Percentiles rank a stretch among this genome's conserved stretches.
phyloP scores from a whole-genome alignment of 2,329 filamentous ascomycete genomes.

The Aspergillus eucalypticola region DNA sequence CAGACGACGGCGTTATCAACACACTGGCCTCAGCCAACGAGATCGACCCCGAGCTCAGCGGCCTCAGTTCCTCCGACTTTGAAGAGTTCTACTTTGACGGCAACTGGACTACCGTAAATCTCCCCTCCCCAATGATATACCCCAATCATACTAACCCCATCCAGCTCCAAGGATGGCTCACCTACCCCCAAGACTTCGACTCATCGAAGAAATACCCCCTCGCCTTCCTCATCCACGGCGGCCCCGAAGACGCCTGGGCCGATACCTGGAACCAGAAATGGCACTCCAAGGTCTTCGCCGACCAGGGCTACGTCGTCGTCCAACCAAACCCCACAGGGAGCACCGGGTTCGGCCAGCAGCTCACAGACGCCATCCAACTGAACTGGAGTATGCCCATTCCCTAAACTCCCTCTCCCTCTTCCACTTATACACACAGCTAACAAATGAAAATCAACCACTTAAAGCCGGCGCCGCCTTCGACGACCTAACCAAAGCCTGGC shows the following conservation, averaged over 20 bases:
- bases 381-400: slow-evolving; percentile 65
- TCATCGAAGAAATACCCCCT: slow-evolving; percentile 73
- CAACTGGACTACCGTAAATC: slow-evolving; percentile 37
- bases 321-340: slow-evolving; percentile 81
- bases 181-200: slow-evolving; percentile 61
- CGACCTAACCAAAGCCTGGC: slow-evolving; percentile 76
- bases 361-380: slow-evolving; percentile 73
- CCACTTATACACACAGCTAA: not conserved
- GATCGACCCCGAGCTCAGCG: slow-evolving; percentile 41
- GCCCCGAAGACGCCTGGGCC: slow-evolving; percentile 74
- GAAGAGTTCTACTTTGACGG: slow-evolving; percentile 42
- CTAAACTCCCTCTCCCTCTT: too few relatives aligned
- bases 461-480: slow-evolving; percentile 63
- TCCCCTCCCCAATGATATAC: not conserved
- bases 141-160: slow-evolving; percentile 9
- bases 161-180: slow-evolving; percentile 43
- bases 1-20: slow-evolving; percentile 27
- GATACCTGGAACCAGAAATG: slow-evolving; percentile 79
- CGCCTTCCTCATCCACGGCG: slow-evolving; percentile 78
- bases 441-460: not conserved
- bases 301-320: slow-evolving; percentile 83
- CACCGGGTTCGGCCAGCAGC: slow-evolving; percentile 76
- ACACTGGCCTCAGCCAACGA: slow-evolving; percentile 40
- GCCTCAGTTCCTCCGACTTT: slow-evolving; percentile 36
- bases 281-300: slow-evolving; percentile 84